Evolutionary conservation across 1,284 basidiomycete genomes (phyloP).

Genomic region (Naganishia sp.): DNA sequence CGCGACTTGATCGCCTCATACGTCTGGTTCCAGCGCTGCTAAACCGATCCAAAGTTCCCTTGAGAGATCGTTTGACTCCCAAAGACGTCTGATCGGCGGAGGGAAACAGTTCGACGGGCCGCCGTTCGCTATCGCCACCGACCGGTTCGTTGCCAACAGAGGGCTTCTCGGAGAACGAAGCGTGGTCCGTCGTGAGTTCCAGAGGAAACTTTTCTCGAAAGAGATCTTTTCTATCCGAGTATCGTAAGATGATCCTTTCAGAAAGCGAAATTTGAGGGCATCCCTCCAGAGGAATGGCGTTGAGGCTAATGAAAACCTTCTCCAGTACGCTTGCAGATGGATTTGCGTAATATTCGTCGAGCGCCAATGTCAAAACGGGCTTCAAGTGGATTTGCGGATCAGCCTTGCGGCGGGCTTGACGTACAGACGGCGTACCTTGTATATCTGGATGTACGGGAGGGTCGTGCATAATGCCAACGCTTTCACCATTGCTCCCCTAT

Average conservation of each 20-base stretch:
- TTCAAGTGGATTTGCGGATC: conserved; percentile 45
- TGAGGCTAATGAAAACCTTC: conserved; percentile 87
- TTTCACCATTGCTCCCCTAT: conserved; percentile 89
- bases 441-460: conserved; percentile 95
- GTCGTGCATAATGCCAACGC: conserved; percentile 94
- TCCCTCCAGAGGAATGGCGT: conserved; percentile 80
- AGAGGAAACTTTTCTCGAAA: conserved; percentile 73
- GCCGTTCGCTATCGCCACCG: not conserved
- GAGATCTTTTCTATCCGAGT: conserved; percentile 85
- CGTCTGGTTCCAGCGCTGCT: conserved; percentile 11
- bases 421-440: conserved; percentile 66
- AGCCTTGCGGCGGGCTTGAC: conserved; percentile 35
- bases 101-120: too few relatives aligned
- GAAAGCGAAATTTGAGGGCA: conserved; percentile 74
- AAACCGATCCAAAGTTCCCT: conserved; percentile 19
- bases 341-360: conserved; percentile 90
- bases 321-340: conserved; percentile 85
- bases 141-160: not conserved
- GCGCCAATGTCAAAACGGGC: conserved; percentile 88
- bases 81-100: too few relatives aligned
- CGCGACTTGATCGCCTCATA: conserved; percentile 11
- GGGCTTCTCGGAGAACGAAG: too few relatives aligned
- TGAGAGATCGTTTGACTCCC: conserved; percentile 7
- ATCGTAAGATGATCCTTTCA: conserved; percentile 86
- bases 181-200: not conserved